Percentiles rank a stretch among this genome's conserved stretches.
Evolutionary conservation across 768 basidiomycete species (phyloP).

Genomic region (Agrocybe pediades): DNA sequence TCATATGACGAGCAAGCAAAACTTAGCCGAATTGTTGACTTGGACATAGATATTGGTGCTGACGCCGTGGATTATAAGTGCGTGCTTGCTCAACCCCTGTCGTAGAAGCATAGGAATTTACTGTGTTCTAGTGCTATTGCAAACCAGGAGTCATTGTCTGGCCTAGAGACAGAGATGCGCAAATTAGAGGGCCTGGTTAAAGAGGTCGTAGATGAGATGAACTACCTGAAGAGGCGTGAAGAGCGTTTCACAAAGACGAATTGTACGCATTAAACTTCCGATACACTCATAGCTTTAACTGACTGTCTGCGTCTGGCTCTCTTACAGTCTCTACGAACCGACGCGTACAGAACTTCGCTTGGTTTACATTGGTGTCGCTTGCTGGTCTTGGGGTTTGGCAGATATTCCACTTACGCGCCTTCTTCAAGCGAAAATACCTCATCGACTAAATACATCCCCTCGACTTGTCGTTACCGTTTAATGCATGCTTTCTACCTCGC

Average conservation of each 20-base stretch:
- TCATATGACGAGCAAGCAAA: constrained; percentile 52
- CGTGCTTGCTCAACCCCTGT: constrained; percentile 25
- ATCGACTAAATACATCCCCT: constrained; percentile 57
- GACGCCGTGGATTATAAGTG: constrained; percentile 99
- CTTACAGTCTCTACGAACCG: constrained; percentile 82
- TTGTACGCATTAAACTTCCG: constrained; percentile 63
- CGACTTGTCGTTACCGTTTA: not conserved
- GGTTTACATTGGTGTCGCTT: constrained; percentile 82
- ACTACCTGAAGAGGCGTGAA: constrained; percentile 89
- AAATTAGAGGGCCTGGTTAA: constrained; percentile 94
- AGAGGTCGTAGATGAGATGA: constrained; percentile 92
- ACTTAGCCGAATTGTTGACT: constrained; percentile 73
- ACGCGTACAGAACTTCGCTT: constrained; percentile 91
- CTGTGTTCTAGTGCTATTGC: constrained; percentile 79
- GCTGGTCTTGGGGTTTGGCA: constrained; percentile 90
- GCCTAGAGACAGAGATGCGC: constrained; percentile 97
- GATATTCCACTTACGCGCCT: constrained; percentile 89
- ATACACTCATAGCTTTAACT: not conserved
- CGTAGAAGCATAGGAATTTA: no score
- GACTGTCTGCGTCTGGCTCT: constrained; percentile 3
- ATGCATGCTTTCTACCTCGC: not conserved
- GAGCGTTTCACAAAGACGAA: constrained; percentile 88
- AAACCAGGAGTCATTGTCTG: constrained; percentile 95
- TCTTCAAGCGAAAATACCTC: constrained; percentile 95
- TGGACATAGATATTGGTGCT: constrained; percentile 97